Percentiles rank a stretch among this genome's conserved stretches.
phyloP scores from a whole-genome alignment of 2,329 filamentous ascomycete species.

The Aureobasidium sp. region DNA sequence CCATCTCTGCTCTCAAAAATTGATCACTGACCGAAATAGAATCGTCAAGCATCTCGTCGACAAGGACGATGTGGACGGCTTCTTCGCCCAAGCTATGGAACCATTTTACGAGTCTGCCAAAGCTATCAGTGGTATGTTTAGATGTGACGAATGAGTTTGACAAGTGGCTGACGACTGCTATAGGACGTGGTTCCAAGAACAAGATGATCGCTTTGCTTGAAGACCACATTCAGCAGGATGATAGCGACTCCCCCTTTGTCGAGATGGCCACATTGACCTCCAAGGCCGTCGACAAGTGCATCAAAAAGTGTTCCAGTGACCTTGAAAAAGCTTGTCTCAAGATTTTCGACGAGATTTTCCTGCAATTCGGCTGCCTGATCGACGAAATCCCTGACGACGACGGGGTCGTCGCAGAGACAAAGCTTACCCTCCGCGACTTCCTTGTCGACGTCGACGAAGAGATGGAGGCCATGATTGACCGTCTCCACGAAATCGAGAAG shows the following conservation, averaged over 20 bases:
- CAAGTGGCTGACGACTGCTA: neutral
- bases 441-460: neutral
- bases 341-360: neutral
- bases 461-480: neutral
- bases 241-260: neutral
- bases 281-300: neutral
- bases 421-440: neutral
- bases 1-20: too few species aligned
- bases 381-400: neutral
- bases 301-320: neutral
- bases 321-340: neutral
- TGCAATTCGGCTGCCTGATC: neutral
- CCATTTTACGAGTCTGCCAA: slow-evolving; percentile 18
- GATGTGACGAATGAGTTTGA: neutral
- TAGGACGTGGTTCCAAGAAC: neutral
- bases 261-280: neutral
- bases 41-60: neutral
- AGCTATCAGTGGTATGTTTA: neutral
- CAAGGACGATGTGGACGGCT: slow-evolving; percentile 17
- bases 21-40: neutral
- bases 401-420: neutral
- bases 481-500: neutral
- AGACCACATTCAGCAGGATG: neutral
- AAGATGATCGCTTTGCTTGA: neutral
- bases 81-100: slow-evolving; percentile 20